Base-by-base conservation (phyloP, 1,139 yeast species). In the Kurtzmaniella quercitrusa region DNA sequence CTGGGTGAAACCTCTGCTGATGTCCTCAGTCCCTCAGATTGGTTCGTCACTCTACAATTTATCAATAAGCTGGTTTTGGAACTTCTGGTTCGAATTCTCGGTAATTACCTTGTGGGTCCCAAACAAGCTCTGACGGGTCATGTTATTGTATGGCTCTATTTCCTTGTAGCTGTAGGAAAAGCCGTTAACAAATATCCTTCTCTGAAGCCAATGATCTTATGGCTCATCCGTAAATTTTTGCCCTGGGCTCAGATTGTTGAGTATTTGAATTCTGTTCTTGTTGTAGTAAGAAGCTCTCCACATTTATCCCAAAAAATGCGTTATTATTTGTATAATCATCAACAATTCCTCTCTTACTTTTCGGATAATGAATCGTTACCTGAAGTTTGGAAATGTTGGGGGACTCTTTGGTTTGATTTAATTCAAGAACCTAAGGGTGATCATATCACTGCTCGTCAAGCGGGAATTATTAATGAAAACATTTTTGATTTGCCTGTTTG, bases 381-480 rank as follows among this genome's bases (percentile, higher is more conserved):
- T 36, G 94, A 85, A 62, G 86, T 82, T 25, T 85, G 91, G 90
- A 82, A 82, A 57, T 82, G 90, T 56, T 85, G 93, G 90, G 94
- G 94, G 2, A 79, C 90, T 0, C 62, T 85, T 37, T 85, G 93
- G 91, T 85, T 79, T 62, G 91, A 85, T 59, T 69, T 70, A 38
- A 65, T 82, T 37, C 50, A 58, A 8, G 62, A 63, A 18, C 51
- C 62, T 25, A 81, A 81, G 51, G 68, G 68, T 2, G 85, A 80
- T 50, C 81, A 76, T 51, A 68, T 68, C 37, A 77, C 71, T 43
- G 65, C 72, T 40, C 73, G 66, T 43, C 73, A 73, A 37, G 79
- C 85, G 3, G 91, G 91, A 6, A 77, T 84, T 15, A 61, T 63
- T 43, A 78, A 76, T 47, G 54, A 56, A 43, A 74, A 77, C 52